These are phyloP conservation scores for Raphanus sativus DNA, from an alignment of 345 rosid species.

Conservation along the genomic window DNA sequence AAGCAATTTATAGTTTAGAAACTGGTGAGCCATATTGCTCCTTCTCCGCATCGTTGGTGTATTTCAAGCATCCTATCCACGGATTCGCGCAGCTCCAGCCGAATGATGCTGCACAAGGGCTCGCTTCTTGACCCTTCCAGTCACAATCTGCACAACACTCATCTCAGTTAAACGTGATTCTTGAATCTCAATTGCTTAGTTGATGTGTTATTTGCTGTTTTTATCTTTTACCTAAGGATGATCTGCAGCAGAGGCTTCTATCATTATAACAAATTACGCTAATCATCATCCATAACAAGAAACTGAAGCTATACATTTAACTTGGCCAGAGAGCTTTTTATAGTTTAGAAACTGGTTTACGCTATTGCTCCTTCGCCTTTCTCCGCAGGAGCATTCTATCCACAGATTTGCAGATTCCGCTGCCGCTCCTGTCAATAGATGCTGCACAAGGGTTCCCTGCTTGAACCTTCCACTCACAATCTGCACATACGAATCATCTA, in stretches of 20 bases:
- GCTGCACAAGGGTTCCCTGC: constrained; percentile 79
- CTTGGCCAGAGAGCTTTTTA: background rate
- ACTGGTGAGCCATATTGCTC: constrained; percentile 45
- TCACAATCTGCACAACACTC: constrained; percentile 51
- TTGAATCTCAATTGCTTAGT: background rate
- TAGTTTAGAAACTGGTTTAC: constrained; percentile 35
- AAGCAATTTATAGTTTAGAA: constrained; percentile 30
- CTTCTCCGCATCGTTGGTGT: constrained; percentile 52
- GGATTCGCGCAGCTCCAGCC: constrained; percentile 87
- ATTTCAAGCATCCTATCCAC: constrained; percentile 61
- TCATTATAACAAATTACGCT: constrained; percentile 41
- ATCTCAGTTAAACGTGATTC: constrained; percentile 13
- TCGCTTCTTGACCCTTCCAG: constrained; percentile 72
- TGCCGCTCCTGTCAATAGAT: constrained; percentile 80
- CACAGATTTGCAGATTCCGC: constrained; percentile 85
- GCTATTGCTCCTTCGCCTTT: constrained; percentile 63
- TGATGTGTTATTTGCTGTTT: background rate
- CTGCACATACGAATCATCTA: constrained; percentile 23
- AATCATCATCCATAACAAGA: no score
- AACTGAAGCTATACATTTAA: no score
- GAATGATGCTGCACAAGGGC: constrained; percentile 76
- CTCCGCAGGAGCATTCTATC: constrained; percentile 85
- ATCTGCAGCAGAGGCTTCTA: constrained; percentile 77
- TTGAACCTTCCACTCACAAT: constrained; percentile 72
- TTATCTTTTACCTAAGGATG: constrained; percentile 62